Conservation (phyloP, 2,329 filamentous ascomycete genomes). For the Penicillium sp. region DNA sequence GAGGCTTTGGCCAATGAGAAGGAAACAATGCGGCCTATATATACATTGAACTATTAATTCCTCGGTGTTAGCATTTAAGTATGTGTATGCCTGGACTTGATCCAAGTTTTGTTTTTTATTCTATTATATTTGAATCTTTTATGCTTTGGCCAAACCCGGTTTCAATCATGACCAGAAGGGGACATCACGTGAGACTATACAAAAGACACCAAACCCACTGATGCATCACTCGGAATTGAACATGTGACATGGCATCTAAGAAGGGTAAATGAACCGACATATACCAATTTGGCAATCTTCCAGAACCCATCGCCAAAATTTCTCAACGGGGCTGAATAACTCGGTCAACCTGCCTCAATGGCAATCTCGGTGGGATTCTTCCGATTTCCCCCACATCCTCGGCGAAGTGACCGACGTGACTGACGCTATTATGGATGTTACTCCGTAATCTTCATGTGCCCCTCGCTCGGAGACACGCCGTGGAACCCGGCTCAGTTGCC, state of each 20-base stretch:
- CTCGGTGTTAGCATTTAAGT: too few relatives aligned
- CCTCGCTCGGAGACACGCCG: conserved; percentile 4
- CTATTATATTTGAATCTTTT: too few relatives aligned
- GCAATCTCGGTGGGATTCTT: conserved; percentile 8
- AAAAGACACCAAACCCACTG: too few relatives aligned
- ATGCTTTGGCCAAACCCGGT: too few relatives aligned
- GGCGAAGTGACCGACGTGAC: conserved; percentile 6
- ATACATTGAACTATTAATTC: too few relatives aligned
- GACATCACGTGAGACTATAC: too few relatives aligned
- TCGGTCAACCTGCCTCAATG: conserved; percentile 14
- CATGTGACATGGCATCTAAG: background rate
- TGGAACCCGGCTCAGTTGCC: conserved; percentile 9
- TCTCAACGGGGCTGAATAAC: background rate
- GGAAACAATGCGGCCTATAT: too few relatives aligned
- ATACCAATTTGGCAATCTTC: background rate
- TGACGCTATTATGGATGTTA: conserved; percentile 6
- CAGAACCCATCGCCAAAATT: conserved; percentile 1
- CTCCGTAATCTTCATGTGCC: conserved; percentile 7
- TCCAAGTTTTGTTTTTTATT: too few relatives aligned
- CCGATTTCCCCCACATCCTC: conserved; percentile 11
- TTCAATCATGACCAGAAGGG: too few relatives aligned
- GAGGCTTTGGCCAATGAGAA: too few relatives aligned
- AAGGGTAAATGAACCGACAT: background rate
- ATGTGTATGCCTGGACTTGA: too few relatives aligned
- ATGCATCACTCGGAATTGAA: too few relatives aligned